Base-by-base conservation (phyloP, 1,139 yeast genomes). In the Suhomyces atakaporum region DNA sequence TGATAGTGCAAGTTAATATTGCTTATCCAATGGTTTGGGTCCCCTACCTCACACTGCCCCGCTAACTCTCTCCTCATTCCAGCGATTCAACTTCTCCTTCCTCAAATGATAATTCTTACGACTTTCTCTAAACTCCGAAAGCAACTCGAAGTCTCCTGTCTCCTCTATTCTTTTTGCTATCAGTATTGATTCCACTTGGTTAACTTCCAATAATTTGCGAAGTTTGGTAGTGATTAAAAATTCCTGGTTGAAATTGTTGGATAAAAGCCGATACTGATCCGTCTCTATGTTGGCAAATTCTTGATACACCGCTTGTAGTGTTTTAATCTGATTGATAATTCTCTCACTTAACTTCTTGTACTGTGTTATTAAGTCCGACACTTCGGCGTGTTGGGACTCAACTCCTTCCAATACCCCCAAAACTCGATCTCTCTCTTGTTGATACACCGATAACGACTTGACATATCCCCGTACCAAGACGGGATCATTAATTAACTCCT, bases 61-160 rank as follows among this genome's bases (percentile, higher is more conserved):
- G 20, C 79, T 75, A 0, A 83, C 83, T 38, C 90, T 60, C 44
- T 81, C 86, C 51, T 83, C 89, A 36, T 74, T 67, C 74, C 85
- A 73, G 31, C 90, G 61, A 45, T 75, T 73, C 43, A 79, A 56
- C 49, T 80, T 75, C 55, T 82, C 89, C 40, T 63, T 66, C 24
- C 83, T 60, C 37, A 75, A 53, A 56, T 84, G 84, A 35, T 71
- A 79, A 25, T 51, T 45, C 43, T 73, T 73, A 22, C 88, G 55
- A 36, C 67, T 67, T 8, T 46, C 47, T 35, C 70, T 64, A 49
- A 80, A 84, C 10, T 58, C 59, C 16, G 39, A 25, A 35, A 45
- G 22, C 25, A 21, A 27, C 16, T 48, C 57, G 14, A 62, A 47
- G 22, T 51, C 53, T 10, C 40, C 43, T 26, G 23, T 24, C 7